A percentile compares a stretch with the other conserved stretches of the same genome.
phyloP scores from a whole-genome alignment of 768 basidiomycete species.

The Inosperma sp. region DNA sequence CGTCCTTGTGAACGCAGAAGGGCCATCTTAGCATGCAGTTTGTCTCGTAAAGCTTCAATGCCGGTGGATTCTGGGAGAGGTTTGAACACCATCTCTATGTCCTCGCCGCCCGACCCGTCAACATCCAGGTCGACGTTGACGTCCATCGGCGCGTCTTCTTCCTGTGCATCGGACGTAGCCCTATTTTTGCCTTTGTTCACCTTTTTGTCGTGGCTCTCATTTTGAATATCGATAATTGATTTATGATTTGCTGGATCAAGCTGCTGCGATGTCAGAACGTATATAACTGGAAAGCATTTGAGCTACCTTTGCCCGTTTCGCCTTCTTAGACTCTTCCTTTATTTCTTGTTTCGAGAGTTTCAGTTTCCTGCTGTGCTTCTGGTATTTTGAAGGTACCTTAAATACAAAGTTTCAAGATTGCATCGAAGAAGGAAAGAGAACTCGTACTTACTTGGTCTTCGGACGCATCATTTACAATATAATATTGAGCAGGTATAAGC shows the following conservation, averaged over 20 bases:
- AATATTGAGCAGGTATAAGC: slow-evolving; percentile 88
- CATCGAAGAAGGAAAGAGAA: not conserved
- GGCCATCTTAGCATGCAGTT: slow-evolving; percentile 71
- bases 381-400: slow-evolving; percentile 62
- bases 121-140: slow-evolving; percentile 33
- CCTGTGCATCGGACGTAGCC: slow-evolving; percentile 29
- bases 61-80: slow-evolving; percentile 66
- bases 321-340: slow-evolving; percentile 86
- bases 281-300: slow-evolving; percentile 2
- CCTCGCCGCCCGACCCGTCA: slow-evolving; percentile 28
- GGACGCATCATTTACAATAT: slow-evolving; percentile 62
- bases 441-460: slow-evolving; percentile 56
- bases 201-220: slow-evolving; percentile 39
- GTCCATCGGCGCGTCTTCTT: slow-evolving; percentile 26
- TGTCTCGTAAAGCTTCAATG: slow-evolving; percentile 61
- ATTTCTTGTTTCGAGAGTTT: slow-evolving; percentile 80
- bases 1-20: slow-evolving; percentile 47
- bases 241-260: slow-evolving; percentile 92
- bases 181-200: slow-evolving; percentile 46
- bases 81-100: slow-evolving; percentile 34
- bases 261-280: slow-evolving; percentile 35
- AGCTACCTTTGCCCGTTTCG: slow-evolving; percentile 78
- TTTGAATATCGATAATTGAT: slow-evolving; percentile 64
- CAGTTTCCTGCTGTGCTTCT: slow-evolving; percentile 84
- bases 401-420: not conserved